These are phyloP conservation scores for Phalaenopsis hybrid DNA, from an alignment of 116 monocot species.

Conservation along the genomic window DNA sequence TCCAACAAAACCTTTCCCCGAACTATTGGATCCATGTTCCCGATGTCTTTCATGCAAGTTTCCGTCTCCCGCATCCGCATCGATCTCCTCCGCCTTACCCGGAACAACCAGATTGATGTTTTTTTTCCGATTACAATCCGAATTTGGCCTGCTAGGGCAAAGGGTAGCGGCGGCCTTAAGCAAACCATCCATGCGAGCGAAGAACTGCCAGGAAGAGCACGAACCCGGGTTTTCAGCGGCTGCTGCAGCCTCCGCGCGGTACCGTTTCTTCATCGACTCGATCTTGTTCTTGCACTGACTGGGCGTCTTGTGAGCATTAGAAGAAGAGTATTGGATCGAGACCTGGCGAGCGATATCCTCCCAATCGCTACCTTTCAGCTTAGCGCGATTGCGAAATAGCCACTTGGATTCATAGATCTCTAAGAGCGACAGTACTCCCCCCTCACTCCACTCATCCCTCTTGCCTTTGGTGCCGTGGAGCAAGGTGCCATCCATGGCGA, in stretches of 20 bases:
- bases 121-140: background rate
- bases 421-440: slow-evolving; percentile 38
- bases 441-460: slow-evolving; percentile 67
- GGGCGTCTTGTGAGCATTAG: slow-evolving; percentile 41
- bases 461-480: slow-evolving; percentile 12
- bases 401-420: slow-evolving; percentile 66
- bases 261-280: slow-evolving; percentile 80
- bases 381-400: slow-evolving; percentile 52
- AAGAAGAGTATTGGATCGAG: slow-evolving; percentile 22
- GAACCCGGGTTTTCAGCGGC: slow-evolving; percentile 3
- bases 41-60: background rate
- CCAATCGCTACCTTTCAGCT: slow-evolving; percentile 72
- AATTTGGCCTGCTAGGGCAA: slow-evolving; percentile 10
- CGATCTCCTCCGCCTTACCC: slow-evolving; percentile 24
- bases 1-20: background rate
- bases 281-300: slow-evolving; percentile 89
- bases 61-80: slow-evolving; percentile 16
- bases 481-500: background rate
- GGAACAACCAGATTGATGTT: slow-evolving; percentile 3
- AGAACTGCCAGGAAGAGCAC: slow-evolving; percentile 53
- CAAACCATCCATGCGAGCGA: slow-evolving; percentile 38
- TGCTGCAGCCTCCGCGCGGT: slow-evolving; percentile 42
- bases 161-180: slow-evolving; percentile 28
- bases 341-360: slow-evolving; percentile 56
- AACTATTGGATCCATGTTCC: background rate